phyloP scores from a whole-genome alignment of 1,284 basidiomycete species.

The Moesziomyces aphidis region DNA sequence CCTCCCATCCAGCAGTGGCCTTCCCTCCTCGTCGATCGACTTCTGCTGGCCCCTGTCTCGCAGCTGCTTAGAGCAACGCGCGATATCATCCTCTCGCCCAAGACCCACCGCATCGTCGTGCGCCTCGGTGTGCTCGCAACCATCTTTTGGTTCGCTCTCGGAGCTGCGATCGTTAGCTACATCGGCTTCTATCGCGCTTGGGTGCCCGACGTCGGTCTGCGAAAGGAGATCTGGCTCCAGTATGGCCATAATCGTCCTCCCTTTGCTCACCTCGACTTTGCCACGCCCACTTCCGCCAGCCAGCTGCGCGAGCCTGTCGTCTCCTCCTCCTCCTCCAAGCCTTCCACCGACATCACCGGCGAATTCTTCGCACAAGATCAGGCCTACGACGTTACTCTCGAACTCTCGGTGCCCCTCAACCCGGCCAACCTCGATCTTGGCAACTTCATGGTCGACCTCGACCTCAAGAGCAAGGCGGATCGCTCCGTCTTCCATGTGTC shows the following conservation, averaged over 20 bases:
- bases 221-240: constrained; percentile 61
- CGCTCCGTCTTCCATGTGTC: constrained; percentile 38
- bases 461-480: constrained; percentile 40
- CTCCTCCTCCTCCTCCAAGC: constrained; percentile 30
- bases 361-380: constrained; percentile 60
- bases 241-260: constrained; percentile 48
- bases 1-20: constrained; percentile 56
- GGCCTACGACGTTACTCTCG: constrained; percentile 65
- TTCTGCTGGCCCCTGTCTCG: constrained; percentile 47
- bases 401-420: constrained; percentile 60
- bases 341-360: constrained; percentile 15
- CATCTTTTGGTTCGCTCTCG: constrained; percentile 56
- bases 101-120: constrained; percentile 62
- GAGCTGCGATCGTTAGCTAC: constrained; percentile 59
- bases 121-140: constrained; percentile 57
- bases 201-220: constrained; percentile 59
- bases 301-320: constrained; percentile 25
- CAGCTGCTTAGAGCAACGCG: constrained; percentile 29
- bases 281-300: neutral
- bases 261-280: constrained; percentile 44
- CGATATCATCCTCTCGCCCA: constrained; percentile 57
- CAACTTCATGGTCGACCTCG: constrained; percentile 64
- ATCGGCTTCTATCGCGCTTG: constrained; percentile 65
- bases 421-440: constrained; percentile 62
- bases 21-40: constrained; percentile 28